These are phyloP conservation scores for Labyrinthula sp. DNA, from an alignment of 352 stramenopile genomes.

Conservation along the genomic window DNA sequence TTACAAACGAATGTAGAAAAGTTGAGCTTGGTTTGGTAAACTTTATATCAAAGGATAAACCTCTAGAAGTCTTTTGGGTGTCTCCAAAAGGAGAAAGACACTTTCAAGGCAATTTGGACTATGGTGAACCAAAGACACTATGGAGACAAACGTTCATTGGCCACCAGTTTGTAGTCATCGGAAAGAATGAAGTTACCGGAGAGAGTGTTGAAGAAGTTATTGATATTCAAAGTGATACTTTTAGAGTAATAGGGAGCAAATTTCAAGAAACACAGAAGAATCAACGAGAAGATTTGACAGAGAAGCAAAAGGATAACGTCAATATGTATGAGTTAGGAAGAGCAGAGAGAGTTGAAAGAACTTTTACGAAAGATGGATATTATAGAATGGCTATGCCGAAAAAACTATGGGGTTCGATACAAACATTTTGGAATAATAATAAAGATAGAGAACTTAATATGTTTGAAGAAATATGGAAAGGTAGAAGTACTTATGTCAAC, in stretches of 20 bases:
- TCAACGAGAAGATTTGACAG: constrained; percentile 32
- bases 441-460: constrained; percentile 32
- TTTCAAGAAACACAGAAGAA: constrained; percentile 29
- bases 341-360: constrained; percentile 33
- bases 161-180: constrained; percentile 7
- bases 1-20: too few relatives aligned
- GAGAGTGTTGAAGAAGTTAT: constrained; percentile 3
- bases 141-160: constrained; percentile 20
- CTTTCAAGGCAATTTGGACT: background rate
- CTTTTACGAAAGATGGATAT: constrained; percentile 43
- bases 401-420: constrained; percentile 42
- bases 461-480: constrained; percentile 40
- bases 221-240: too few relatives aligned
- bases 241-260: constrained; percentile 1
- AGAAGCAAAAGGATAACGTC: constrained; percentile 33
- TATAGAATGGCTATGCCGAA: constrained; percentile 38
- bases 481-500: constrained; percentile 40
- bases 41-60: constrained; percentile 6
- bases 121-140: constrained; percentile 7
- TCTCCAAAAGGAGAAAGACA: background rate
- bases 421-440: constrained; percentile 48
- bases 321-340: constrained; percentile 34
- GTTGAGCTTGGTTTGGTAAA: constrained; percentile 23
- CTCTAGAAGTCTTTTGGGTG: constrained; percentile 19
- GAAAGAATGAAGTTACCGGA: constrained; percentile 12